These are phyloP conservation scores for Skeletonema marinoi DNA, from an alignment of 108 stramenopile genomes.

Conservation along the genomic window DNA sequence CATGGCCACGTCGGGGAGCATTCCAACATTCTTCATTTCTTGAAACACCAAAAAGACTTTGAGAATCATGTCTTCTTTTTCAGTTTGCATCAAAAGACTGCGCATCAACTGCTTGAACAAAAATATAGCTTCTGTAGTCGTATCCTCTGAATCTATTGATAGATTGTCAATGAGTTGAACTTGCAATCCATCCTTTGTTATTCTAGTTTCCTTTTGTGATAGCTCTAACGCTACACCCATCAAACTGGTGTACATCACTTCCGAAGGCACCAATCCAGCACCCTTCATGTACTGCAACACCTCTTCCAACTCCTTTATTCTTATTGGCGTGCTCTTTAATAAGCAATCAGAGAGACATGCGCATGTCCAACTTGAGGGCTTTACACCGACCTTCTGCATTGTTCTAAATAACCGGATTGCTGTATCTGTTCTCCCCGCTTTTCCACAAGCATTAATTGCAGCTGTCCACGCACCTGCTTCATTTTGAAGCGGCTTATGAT, in stretches of 20 bases:
- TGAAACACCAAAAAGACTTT: conserved; percentile 85
- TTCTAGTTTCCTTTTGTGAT: conserved; percentile 55
- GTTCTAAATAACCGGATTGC: conserved; percentile 67
- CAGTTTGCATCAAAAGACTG: conserved; percentile 36
- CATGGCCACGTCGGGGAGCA: conserved; percentile 75
- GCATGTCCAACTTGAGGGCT: conserved; percentile 74
- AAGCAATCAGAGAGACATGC: conserved; percentile 74
- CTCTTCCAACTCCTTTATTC: conserved; percentile 63
- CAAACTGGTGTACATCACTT: conserved; percentile 88
- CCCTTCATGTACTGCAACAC: conserved; percentile 85
- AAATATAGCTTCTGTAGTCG: conserved; percentile 62
- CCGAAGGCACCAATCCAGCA: conserved; percentile 64
- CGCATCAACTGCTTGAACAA: conserved; percentile 81
- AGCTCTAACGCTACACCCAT: conserved; percentile 72
- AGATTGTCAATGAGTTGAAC: conserved; percentile 35
- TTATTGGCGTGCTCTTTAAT: conserved; percentile 46
- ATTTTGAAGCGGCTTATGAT: conserved; percentile 33
- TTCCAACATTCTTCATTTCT: conserved; percentile 78
- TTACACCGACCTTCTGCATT: conserved; percentile 75
- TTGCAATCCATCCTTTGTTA: conserved; percentile 33
- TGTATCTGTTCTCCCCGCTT: conserved; percentile 74
- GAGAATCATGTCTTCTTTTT: conserved; percentile 43
- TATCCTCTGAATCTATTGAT: conserved; percentile 1
- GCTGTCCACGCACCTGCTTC: conserved; percentile 92
- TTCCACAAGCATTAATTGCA: conserved; percentile 89